phyloP scores from a whole-genome alignment of 345 rosid genomes.

The Boechera retrofracta region DNA sequence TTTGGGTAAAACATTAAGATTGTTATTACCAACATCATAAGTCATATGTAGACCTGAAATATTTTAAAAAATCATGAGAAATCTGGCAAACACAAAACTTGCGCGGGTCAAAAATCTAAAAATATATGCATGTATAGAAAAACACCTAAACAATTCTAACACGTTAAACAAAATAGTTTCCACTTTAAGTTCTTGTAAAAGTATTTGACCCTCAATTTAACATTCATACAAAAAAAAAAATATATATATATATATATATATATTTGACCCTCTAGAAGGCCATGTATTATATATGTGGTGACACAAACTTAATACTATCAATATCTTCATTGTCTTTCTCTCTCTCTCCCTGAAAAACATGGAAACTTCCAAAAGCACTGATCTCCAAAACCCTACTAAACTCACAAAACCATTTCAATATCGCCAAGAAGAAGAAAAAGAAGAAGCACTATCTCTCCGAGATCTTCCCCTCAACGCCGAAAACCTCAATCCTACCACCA shows the following conservation, averaged over 20 bases:
- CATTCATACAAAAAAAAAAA: too few relatives aligned
- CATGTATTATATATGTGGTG: conserved; percentile 23
- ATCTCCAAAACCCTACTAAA: conserved; percentile 39
- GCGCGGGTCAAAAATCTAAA: conserved; percentile 14
- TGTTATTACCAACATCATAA: not conserved
- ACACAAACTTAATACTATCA: conserved; percentile 28
- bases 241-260: too few relatives aligned
- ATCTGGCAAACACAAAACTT: not conserved
- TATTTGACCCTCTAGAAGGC: conserved; percentile 28
- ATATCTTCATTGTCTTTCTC: conserved; percentile 20
- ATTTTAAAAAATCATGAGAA: conserved; percentile 7
- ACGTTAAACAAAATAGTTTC: conserved; percentile 17
- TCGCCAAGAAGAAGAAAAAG: conserved; percentile 29
- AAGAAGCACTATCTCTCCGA: conserved; percentile 59
- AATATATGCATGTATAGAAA: not conserved
- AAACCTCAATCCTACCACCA: conserved; percentile 29
- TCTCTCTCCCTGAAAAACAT: conserved; percentile 20
- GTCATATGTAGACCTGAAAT: not conserved
- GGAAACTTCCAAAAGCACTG: conserved; percentile 32
- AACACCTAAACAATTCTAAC: not conserved
- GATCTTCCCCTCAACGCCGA: conserved; percentile 50
- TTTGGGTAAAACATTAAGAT: not conserved
- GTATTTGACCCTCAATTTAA: conserved; percentile 12
- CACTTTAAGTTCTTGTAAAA: conserved; percentile 5
- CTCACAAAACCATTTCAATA: conserved; percentile 19